A percentile compares a stretch with the other conserved stretches of the same genome.
These are phyloP conservation scores for Colletotrichum magnum DNA, from an alignment of 2,329 filamentous ascomycete species.

Conservation along the genomic window DNA sequence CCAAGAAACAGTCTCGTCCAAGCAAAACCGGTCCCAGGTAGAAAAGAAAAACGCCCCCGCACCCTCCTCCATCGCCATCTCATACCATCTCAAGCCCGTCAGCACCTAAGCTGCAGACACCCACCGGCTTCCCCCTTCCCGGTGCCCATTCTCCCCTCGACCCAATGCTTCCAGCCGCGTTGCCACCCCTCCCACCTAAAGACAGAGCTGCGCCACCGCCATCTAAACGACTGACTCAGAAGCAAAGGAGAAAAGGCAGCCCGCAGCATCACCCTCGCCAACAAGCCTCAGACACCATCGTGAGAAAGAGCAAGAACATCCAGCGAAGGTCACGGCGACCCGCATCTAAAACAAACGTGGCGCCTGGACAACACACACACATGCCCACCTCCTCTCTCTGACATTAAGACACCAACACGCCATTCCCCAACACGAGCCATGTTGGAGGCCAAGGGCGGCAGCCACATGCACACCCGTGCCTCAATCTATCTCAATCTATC, in stretches of 20 bases:
- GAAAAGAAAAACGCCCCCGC: no score
- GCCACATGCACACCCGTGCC: no score
- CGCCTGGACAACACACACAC: background rate
- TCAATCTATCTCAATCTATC: no score
- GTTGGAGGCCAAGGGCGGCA: no score
- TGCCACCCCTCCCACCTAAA: background rate
- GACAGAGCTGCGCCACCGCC: background rate
- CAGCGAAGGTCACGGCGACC: slow-evolving; percentile 15
- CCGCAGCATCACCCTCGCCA: background rate
- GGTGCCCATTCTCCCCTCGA: background rate
- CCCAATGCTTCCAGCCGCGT: background rate
- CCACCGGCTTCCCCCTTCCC: slow-evolving; percentile 7
- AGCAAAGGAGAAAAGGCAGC: slow-evolving; percentile 1
- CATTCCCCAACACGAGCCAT: no score
- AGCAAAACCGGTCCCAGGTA: background rate
- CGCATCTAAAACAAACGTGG: slow-evolving; percentile 31
- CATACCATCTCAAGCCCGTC: background rate
- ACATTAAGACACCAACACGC: no score
- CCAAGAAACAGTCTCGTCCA: slow-evolving; percentile 4
- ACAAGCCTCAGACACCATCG: background rate
- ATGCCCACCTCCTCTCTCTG: background rate
- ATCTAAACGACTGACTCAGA: background rate
- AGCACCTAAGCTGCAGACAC: background rate
- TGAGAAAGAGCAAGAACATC: no score
- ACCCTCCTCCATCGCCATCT: background rate